Percentiles rank a stretch among this genome's conserved stretches.
phyloP scores from a whole-genome alignment of 345 rosid species.

The Eutrema yunnanense region DNA sequence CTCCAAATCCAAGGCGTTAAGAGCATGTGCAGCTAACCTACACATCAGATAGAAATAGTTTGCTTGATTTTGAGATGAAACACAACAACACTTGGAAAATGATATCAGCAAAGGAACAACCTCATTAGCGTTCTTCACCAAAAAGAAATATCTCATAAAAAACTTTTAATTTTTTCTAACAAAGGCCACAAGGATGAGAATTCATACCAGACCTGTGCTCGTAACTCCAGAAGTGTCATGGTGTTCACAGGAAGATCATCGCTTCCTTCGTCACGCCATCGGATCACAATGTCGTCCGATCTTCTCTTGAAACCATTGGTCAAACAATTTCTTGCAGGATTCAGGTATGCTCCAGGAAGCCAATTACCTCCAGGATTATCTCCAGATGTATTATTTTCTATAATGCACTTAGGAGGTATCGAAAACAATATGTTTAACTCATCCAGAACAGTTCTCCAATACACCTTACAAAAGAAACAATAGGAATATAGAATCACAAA shows the following conservation, averaged over 20 bases:
- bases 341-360: slow-evolving; percentile 86
- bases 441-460: slow-evolving; percentile 72
- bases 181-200: not conserved
- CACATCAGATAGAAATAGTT: slow-evolving; percentile 4
- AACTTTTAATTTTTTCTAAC: not conserved
- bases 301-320: slow-evolving; percentile 40
- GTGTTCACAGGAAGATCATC: slow-evolving; percentile 57
- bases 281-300: slow-evolving; percentile 53
- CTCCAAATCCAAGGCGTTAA: slow-evolving; percentile 55
- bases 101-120: not conserved
- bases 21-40: slow-evolving; percentile 81
- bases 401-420: slow-evolving; percentile 57
- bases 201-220: slow-evolving; percentile 79
- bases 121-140: not conserved
- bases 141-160: not conserved
- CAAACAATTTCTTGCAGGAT: slow-evolving; percentile 76
- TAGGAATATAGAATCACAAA: not conserved
- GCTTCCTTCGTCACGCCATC: slow-evolving; percentile 85
- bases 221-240: slow-evolving; percentile 74
- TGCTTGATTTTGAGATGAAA: not conserved
- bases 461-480: slow-evolving; percentile 44
- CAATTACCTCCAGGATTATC: slow-evolving; percentile 75
- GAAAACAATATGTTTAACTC: slow-evolving; percentile 58
- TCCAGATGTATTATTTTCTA: slow-evolving; percentile 34
- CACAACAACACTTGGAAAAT: not conserved